A percentile compares a stretch with the other conserved stretches of the same genome.
Conservation (phyloP, 345 rosid genomes). For the Melastoma malabathricum region DNA sequence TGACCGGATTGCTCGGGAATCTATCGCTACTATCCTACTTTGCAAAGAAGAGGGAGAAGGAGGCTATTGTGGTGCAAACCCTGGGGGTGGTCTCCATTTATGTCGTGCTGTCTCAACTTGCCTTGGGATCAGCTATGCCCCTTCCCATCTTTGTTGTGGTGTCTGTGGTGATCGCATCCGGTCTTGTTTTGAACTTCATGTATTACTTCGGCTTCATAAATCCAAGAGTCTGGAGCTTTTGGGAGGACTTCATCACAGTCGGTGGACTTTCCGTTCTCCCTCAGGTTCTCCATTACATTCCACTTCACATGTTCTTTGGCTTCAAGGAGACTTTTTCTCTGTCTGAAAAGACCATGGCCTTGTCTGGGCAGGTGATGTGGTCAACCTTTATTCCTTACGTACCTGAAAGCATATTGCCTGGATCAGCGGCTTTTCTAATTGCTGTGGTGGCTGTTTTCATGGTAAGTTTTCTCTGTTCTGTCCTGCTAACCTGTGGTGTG, state of each 20-base stretch:
- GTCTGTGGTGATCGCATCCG: constrained; percentile 43
- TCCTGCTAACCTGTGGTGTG: neutral
- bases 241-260: constrained; percentile 80
- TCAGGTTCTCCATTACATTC: constrained; percentile 31
- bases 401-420: constrained; percentile 59
- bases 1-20: constrained; percentile 80
- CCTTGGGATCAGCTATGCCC: constrained; percentile 81
- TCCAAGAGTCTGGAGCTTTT: constrained; percentile 40
- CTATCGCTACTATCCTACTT: constrained; percentile 79
- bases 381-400: constrained; percentile 75
- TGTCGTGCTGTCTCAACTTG: constrained; percentile 61
- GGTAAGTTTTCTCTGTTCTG: constrained; percentile 31
- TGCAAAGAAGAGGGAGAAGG: constrained; percentile 63
- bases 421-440: constrained; percentile 35
- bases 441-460: constrained; percentile 58
- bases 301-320: constrained; percentile 3
- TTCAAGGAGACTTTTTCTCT: constrained; percentile 1
- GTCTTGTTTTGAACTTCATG: constrained; percentile 46
- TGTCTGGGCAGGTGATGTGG: constrained; percentile 63
- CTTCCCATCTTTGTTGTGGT: constrained; percentile 33
- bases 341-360: neutral
- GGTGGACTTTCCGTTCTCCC: constrained; percentile 75
- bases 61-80: constrained; percentile 68
- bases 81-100: constrained; percentile 54
- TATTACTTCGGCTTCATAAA: constrained; percentile 42